These are phyloP conservation scores for Colletotrichum tropicicola DNA, from an alignment of 2,329 filamentous ascomycete genomes.

Conservation along the genomic window DNA sequence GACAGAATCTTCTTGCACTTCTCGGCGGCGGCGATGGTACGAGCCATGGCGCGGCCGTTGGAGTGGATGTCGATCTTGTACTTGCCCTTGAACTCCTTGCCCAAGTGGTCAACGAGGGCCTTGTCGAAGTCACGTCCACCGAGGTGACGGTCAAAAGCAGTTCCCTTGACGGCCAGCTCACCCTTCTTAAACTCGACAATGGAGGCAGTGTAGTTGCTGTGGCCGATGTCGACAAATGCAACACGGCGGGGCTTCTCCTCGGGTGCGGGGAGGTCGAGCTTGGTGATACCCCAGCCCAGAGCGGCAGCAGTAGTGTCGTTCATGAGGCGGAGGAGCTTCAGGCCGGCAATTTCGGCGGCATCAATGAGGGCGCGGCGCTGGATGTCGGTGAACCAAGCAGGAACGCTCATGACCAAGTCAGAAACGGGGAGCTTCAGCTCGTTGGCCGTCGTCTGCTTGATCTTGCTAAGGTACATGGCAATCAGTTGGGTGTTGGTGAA, in stretches of 20 bases:
- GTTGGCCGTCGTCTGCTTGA: slow-evolving; percentile 85
- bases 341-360: slow-evolving; percentile 89
- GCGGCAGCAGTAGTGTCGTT: slow-evolving; percentile 98
- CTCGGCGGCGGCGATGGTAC: slow-evolving; percentile 88
- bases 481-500: slow-evolving; percentile 95
- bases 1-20: slow-evolving; percentile 99
- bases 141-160: slow-evolving; percentile 93
- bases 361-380: slow-evolving; percentile 92
- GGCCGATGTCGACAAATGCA: slow-evolving; percentile 91
- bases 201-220: slow-evolving; percentile 94
- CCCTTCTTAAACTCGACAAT: slow-evolving; percentile 98
- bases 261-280: slow-evolving; percentile 86
- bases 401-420: slow-evolving; percentile 93
- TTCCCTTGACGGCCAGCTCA: slow-evolving; percentile 92
- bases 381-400: slow-evolving; percentile 95
- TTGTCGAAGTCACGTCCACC: slow-evolving; percentile 98
- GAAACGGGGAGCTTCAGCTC: slow-evolving; percentile 93
- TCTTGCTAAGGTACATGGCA: slow-evolving; percentile 95
- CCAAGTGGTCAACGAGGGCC: slow-evolving; percentile 93
- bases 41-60: slow-evolving; percentile 89
- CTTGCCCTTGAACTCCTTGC: slow-evolving; percentile 95
- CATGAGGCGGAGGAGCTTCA: slow-evolving; percentile 93
- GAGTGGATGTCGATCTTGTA: slow-evolving; percentile 96
- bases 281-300: slow-evolving; percentile 97
- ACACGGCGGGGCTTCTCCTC: slow-evolving; percentile 95